A percentile compares a stretch with the other conserved stretches of the same genome.
Conservation (phyloP, 805 yeast genomes). For the Metschnikowia aberdeeniae region DNA sequence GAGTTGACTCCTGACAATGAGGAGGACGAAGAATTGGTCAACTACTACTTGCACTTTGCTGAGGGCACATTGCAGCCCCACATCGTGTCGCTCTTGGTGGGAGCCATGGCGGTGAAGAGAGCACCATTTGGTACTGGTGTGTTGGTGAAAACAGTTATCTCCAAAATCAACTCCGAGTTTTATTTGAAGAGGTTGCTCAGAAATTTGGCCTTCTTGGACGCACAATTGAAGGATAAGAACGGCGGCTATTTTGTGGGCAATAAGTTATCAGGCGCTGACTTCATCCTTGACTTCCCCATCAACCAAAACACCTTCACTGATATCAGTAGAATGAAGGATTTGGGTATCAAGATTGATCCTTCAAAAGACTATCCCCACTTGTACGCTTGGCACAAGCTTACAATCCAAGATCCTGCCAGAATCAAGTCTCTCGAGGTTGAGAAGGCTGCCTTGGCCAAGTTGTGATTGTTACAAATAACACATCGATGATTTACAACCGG, state of each 20-base stretch:
- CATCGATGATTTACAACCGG: too few relatives aligned
- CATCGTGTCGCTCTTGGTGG: constrained; percentile 23
- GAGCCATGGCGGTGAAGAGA: constrained; percentile 20
- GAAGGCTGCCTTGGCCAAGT: constrained; percentile 6
- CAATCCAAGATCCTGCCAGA: constrained; percentile 10
- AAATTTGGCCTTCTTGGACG: constrained; percentile 29
- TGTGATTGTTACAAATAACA: neutral
- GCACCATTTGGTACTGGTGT: constrained; percentile 27
- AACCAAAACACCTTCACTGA: constrained; percentile 16
- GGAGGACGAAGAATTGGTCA: constrained; percentile 26
- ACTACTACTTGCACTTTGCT: constrained; percentile 24
- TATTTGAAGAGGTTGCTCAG: constrained; percentile 22
- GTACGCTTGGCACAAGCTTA: constrained; percentile 18
- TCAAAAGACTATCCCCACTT: constrained; percentile 13
- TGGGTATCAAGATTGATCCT: constrained; percentile 9
- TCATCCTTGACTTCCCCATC: constrained; percentile 35
- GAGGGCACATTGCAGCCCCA: constrained; percentile 25
- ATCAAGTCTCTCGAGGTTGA: constrained; percentile 6
- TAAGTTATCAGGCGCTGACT: constrained; percentile 36
- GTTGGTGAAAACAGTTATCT: constrained; percentile 21
- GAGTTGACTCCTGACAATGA: constrained; percentile 36
- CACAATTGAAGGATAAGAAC: constrained; percentile 25
- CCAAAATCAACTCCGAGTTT: constrained; percentile 23
- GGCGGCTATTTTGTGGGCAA: constrained; percentile 37
- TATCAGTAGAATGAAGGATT: constrained; percentile 4